Evolutionary conservation across 208 protist genomes (phyloP).

Genomic region (Leishmania mexicana): DNA sequence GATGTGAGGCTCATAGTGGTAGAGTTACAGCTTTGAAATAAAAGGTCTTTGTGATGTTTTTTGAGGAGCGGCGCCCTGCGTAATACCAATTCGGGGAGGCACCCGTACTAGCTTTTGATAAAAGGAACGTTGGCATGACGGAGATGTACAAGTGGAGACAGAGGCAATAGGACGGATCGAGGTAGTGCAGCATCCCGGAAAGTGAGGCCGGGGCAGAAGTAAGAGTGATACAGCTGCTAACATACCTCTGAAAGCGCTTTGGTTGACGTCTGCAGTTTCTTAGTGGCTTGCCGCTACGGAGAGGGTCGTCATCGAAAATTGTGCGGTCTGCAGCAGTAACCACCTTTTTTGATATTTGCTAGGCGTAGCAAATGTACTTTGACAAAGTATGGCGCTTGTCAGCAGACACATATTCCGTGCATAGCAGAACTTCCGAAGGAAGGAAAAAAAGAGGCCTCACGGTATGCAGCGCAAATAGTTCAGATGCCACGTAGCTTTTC

Average conservation of each 20-base stretch:
- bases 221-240: not conserved
- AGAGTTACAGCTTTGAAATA: constrained; percentile 3
- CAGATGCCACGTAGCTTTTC: not conserved
- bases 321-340: not conserved
- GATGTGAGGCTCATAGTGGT: constrained; percentile 21
- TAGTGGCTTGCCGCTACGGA: not conserved
- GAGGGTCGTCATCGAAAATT: not conserved
- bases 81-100: not conserved
- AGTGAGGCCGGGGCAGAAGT: not conserved
- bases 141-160: not conserved
- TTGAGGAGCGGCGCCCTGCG: not conserved
- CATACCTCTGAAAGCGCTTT: not conserved
- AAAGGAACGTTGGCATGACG: not conserved
- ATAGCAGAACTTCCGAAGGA: not conserved
- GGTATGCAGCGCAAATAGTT: not conserved
- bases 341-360: not conserved
- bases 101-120: not conserved
- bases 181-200: not conserved
- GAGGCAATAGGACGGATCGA: not conserved
- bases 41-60: not conserved
- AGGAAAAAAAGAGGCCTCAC: not conserved
- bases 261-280: not conserved
- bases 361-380: too few relatives aligned
- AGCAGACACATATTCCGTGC: not conserved
- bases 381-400: not conserved